Percentiles rank a stretch among this genome's conserved stretches.
Conservation (phyloP, 495 filamentous ascomycete species). For the Xylaria flabelliformis region DNA sequence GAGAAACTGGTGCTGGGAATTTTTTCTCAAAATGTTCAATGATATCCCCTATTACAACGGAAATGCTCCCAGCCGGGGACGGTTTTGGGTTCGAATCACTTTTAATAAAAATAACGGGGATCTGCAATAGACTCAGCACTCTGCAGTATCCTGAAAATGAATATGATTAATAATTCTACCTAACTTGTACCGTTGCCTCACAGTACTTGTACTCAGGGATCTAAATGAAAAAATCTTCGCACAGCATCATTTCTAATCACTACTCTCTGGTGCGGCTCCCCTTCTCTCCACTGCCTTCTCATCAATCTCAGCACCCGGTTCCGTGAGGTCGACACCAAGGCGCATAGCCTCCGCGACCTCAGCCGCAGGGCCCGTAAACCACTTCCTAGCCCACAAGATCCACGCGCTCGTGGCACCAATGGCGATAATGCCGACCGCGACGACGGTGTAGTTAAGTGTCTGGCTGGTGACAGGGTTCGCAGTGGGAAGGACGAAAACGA, state of each 20-base stretch:
- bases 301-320: constrained; percentile 55
- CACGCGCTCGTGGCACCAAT: constrained; percentile 40
- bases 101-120: not conserved
- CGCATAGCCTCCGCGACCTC: constrained; percentile 59
- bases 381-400: constrained; percentile 55
- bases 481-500: constrained; percentile 63
- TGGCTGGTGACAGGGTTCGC: constrained; percentile 61
- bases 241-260: constrained; percentile 9
- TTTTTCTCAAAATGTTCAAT: constrained; percentile 1
- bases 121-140: not conserved
- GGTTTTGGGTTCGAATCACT: not conserved
- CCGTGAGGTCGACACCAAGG: constrained; percentile 53
- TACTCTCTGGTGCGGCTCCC: not conserved
- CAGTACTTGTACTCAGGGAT: not conserved
- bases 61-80: not conserved
- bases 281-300: constrained; percentile 35
- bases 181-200: not conserved
- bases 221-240: not conserved
- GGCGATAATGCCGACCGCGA: constrained; percentile 64
- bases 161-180: not conserved
- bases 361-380: constrained; percentile 64
- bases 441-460: constrained; percentile 65
- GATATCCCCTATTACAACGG: constrained; percentile 5
- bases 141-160: not conserved
- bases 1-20: not conserved